These are phyloP conservation scores for Tricholoma hemisulphureum DNA, from an alignment of 768 basidiomycete genomes.

Conservation along the genomic window DNA sequence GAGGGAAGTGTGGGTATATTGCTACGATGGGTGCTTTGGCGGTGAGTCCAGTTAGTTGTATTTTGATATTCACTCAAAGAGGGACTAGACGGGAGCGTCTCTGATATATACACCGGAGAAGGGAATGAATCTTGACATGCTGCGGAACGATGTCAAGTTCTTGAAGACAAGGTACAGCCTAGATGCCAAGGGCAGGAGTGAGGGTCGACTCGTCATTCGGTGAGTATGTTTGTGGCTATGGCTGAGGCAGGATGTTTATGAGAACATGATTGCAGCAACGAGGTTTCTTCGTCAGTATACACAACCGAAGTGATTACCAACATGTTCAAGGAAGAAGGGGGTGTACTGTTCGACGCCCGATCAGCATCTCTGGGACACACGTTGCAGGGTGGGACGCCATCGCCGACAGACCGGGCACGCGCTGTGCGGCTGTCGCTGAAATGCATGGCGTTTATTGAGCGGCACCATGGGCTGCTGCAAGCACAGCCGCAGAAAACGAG, in stretches of 20 bases:
- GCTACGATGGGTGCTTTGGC: constrained; percentile 95
- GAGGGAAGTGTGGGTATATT: constrained; percentile 94
- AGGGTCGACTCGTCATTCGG: constrained; percentile 93
- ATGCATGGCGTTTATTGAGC: constrained; percentile 93
- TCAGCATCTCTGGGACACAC: constrained; percentile 97
- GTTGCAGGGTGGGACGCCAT: constrained; percentile 92
- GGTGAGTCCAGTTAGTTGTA: constrained; percentile 46
- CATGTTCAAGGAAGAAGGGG: constrained; percentile 96
- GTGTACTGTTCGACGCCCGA: constrained; percentile 86
- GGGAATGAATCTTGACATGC: constrained; percentile 79
- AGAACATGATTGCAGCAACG: constrained; percentile 55
- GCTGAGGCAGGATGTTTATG: not conserved
- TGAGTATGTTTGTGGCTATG: constrained; percentile 34
- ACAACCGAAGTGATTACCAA: constrained; percentile 88
- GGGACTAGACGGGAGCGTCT: constrained; percentile 76
- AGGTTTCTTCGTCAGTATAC: constrained; percentile 84
- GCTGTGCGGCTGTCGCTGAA: constrained; percentile 87
- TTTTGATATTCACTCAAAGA: constrained; percentile 1
- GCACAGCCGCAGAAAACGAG: constrained; percentile 51
- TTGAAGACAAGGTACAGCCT: constrained; percentile 81
- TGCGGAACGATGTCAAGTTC: constrained; percentile 85
- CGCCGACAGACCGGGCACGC: constrained; percentile 89
- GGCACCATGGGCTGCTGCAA: constrained; percentile 61
- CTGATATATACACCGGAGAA: constrained; percentile 92
- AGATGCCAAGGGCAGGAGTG: constrained; percentile 85